Percentiles rank a stretch among this genome's conserved stretches.
phyloP scores from a whole-genome alignment of 192 early-diverging fungal genomes.

The Coemansia sp. region DNA sequence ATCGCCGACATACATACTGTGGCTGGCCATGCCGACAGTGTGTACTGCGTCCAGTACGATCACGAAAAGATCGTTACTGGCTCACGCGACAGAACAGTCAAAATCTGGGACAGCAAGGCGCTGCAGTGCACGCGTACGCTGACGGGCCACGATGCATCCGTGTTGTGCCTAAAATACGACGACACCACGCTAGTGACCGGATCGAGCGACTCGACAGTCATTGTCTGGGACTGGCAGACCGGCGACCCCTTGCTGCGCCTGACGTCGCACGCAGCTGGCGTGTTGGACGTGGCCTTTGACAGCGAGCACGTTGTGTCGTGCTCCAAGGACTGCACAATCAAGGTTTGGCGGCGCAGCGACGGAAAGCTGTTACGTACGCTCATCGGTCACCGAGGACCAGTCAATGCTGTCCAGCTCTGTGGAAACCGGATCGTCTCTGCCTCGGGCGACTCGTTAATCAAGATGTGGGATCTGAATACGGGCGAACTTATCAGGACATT shows the following conservation, averaged over 20 bases:
- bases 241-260: slow-evolving; percentile 57
- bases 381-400: slow-evolving; percentile 87
- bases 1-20: slow-evolving; percentile 60
- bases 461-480: slow-evolving; percentile 76
- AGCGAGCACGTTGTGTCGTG: slow-evolving; percentile 75
- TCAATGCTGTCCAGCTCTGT: slow-evolving; percentile 87
- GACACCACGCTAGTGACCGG: slow-evolving; percentile 75
- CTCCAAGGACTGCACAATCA: slow-evolving; percentile 92
- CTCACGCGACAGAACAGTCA: slow-evolving; percentile 74
- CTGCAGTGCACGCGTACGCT: slow-evolving; percentile 62
- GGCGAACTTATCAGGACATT: slow-evolving; percentile 77
- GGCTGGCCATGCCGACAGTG: slow-evolving; percentile 79
- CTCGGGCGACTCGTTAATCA: slow-evolving; percentile 79
- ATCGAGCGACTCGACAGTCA: slow-evolving; percentile 83
- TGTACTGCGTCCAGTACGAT: slow-evolving; percentile 92
- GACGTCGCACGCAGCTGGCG: slow-evolving; percentile 76
- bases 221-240: slow-evolving; percentile 78
- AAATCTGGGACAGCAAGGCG: slow-evolving; percentile 80
- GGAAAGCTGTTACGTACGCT: slow-evolving; percentile 68
- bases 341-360: slow-evolving; percentile 77
- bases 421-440: slow-evolving; percentile 78
- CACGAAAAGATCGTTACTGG: slow-evolving; percentile 74
- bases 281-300: slow-evolving; percentile 89
- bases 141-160: slow-evolving; percentile 67
- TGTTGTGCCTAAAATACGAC: slow-evolving; percentile 85